Base-by-base conservation (phyloP, 306 rosid genomes). In the Begonia masoniana region DNA sequence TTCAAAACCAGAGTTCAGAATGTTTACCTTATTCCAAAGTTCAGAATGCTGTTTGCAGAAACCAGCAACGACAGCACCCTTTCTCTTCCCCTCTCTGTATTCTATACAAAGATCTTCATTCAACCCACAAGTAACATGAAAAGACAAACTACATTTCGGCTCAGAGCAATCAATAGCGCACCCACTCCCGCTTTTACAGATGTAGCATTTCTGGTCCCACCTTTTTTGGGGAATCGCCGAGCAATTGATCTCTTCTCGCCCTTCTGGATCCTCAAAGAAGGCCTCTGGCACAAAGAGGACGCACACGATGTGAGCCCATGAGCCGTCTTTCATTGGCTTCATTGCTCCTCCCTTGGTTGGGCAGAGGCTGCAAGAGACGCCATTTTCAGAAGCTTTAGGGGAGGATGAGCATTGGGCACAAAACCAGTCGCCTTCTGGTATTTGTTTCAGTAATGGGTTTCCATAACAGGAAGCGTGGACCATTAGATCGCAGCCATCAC, bases 391-490 rank as follows among this genome's bases (percentile, higher is more conserved):
- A 14, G 6, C 12, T 15, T 51, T 52, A 54, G 47, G 9, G 3
- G 61, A 57, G 17, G 24, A 46, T 2, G 56, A 43, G 72, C 96
- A 87, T 36, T 63, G 83, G 54, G 52, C 15, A 51, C 94, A 83
- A 50, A 81, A 84, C 96, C 96, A 87, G 49, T 87, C 85, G 0
- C 83, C 94, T 0, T 78, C 81, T 0, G 94, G 96, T 31, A 91
- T 65, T 0, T 62, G 57, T 12, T 76, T 73, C 0, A 68, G 56
- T 0, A 83, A 70, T 1, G 96, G 99, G 49, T 68, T 67, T 0
- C 96, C 99, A 54, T 91, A 91, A 70, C 94, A 91, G 1, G 92
- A 73, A 23, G 87, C 86, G 59, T 91, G 92, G 2, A 91, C 96
- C 92, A 79, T 91, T 21, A 86, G 64, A 55, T 91, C 76, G 23